Evolutionary conservation across 2,329 filamentous ascomycete species (phyloP).

Genomic region (Davidsoniella neocaledoniae): DNA sequence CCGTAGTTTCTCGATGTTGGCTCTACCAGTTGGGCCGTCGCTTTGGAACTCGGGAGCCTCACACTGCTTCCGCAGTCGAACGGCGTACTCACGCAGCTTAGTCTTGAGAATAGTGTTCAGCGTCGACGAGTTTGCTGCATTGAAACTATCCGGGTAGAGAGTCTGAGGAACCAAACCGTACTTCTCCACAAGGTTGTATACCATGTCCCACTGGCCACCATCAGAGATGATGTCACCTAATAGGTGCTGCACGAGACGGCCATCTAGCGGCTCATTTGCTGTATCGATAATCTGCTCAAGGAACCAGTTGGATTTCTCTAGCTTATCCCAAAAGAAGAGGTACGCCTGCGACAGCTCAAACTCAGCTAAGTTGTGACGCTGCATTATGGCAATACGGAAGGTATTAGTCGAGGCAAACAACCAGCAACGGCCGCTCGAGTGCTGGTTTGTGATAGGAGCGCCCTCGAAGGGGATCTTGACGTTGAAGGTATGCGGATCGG

Average conservation of each 20-base stretch:
- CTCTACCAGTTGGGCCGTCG: conserved; percentile 22
- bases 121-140: conserved; percentile 50
- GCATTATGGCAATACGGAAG: conserved; percentile 77
- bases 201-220: conserved; percentile 88
- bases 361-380: conserved; percentile 55
- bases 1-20: conserved; percentile 24
- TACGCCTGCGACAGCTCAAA: conserved; percentile 84
- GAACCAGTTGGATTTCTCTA: conserved; percentile 84
- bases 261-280: conserved; percentile 50
- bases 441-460: conserved; percentile 69
- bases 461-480: conserved; percentile 69
- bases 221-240: conserved; percentile 54
- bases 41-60: conserved; percentile 60
- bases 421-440: conserved; percentile 72
- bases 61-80: conserved; percentile 71
- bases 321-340: conserved; percentile 86
- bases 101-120: conserved; percentile 64
- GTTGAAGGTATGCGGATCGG: conserved; percentile 69
- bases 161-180: conserved; percentile 75
- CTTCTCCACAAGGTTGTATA: conserved; percentile 68
- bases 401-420: conserved; percentile 85
- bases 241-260: conserved; percentile 54
- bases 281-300: conserved; percentile 71
- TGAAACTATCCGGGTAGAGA: conserved; percentile 69
- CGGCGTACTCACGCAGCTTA: conserved; percentile 71